Evolutionary conservation across 768 basidiomycete genomes (phyloP).

Genomic region (Phallus indusiatus): DNA sequence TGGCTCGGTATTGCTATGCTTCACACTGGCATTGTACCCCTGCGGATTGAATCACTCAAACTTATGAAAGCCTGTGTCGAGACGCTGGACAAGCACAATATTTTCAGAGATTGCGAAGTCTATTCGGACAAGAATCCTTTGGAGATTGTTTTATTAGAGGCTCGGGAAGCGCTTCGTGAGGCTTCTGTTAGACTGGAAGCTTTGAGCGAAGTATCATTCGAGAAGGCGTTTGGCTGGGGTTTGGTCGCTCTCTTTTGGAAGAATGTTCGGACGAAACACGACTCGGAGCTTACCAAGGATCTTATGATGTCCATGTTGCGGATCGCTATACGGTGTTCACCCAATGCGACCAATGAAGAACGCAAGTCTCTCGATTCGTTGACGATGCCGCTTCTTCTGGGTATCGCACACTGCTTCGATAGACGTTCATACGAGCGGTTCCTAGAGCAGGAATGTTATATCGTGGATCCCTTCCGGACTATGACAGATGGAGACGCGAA

Average conservation of each 20-base stretch:
- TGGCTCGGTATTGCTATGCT: conserved; percentile 84
- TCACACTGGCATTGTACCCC: conserved; percentile 58
- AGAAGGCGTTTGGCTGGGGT: conserved; percentile 1
- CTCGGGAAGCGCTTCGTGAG: not conserved
- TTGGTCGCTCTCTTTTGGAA: not conserved
- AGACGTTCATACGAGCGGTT: conserved; percentile 1
- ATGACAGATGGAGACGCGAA: not conserved
- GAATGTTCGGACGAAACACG: not conserved
- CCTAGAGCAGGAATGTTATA: conserved; percentile 3
- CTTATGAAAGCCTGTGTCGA: conserved; percentile 59
- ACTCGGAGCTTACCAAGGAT: not conserved
- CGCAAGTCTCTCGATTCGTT: not conserved
- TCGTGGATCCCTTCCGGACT: not conserved
- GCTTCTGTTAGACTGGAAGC: not conserved
- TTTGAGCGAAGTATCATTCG: conserved; percentile 1
- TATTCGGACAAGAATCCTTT: not conserved
- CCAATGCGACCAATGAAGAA: not conserved
- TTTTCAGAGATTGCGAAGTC: conserved; percentile 34
- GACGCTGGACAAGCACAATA: conserved; percentile 49
- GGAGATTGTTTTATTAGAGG: not conserved
- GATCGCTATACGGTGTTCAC: not conserved
- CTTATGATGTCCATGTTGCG: not conserved
- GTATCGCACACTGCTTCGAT: not conserved
- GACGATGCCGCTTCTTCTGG: conserved; percentile 2
- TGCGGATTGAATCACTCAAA: conserved; percentile 59